Conservation (phyloP, 1,284 basidiomycete species). For the Ceratobasidium sp. region DNA sequence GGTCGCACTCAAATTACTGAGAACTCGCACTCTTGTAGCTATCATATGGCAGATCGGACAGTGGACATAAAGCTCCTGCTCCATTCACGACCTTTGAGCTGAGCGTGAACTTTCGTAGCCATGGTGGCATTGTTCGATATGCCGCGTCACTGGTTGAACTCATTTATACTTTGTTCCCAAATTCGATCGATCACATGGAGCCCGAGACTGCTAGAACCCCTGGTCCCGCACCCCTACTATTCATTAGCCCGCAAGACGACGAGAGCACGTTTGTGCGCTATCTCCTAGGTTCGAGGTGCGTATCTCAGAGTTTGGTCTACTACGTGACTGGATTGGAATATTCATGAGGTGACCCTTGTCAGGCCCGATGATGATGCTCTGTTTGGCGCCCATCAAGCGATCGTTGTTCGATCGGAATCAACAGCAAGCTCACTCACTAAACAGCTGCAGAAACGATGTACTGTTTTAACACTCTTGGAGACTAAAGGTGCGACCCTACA, state of each 20-base stretch:
- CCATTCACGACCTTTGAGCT: slow-evolving; percentile 69
- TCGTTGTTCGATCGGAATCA: slow-evolving; percentile 66
- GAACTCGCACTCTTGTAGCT: background rate
- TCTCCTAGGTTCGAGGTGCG: slow-evolving; percentile 18
- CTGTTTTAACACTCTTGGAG: slow-evolving; percentile 60
- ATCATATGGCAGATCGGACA: slow-evolving; percentile 33
- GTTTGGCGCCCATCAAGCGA: slow-evolving; percentile 63
- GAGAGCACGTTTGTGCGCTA: slow-evolving; percentile 17
- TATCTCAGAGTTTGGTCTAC: background rate
- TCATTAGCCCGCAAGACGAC: slow-evolving; percentile 21
- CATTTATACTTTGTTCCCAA: slow-evolving; percentile 72
- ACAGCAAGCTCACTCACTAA: slow-evolving; percentile 59
- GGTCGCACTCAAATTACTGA: background rate
- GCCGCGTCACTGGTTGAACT: slow-evolving; percentile 74
- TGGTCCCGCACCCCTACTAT: slow-evolving; percentile 57
- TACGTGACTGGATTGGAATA: background rate
- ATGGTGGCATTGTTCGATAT: slow-evolving; percentile 76
- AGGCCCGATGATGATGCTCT: slow-evolving; percentile 71
- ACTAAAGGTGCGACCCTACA: slow-evolving; percentile 13
- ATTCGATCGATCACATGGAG: slow-evolving; percentile 71
- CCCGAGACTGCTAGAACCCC: slow-evolving; percentile 62
- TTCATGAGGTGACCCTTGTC: slow-evolving; percentile 52
- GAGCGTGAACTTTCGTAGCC: slow-evolving; percentile 75
- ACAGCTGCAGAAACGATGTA: slow-evolving; percentile 72
- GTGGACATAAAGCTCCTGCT: slow-evolving; percentile 48